Evolutionary conservation across 805 yeast species (phyloP).

Genomic region (Ogataea nitratoaversa): DNA sequence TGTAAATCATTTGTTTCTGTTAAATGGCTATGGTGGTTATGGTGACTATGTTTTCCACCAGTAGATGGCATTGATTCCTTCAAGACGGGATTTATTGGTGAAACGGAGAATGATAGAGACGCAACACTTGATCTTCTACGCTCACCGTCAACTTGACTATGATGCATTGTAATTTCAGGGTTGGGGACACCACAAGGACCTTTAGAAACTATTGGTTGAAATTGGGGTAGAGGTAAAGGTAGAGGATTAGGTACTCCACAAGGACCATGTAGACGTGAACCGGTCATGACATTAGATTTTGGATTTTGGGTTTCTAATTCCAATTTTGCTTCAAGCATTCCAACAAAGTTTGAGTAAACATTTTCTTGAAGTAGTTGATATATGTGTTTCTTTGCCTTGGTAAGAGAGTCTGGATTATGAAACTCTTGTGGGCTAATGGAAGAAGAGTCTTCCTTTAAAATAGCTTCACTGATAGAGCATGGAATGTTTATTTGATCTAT

Average conservation of each 20-base stretch:
- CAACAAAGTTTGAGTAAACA: constrained; percentile 17
- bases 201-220: background rate
- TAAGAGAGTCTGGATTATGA: constrained; percentile 15
- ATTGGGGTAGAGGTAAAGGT: background rate
- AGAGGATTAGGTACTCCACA: constrained; percentile 9
- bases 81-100: too few species aligned
- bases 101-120: too few species aligned
- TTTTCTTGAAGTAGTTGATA: constrained; percentile 20
- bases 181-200: constrained; percentile 15
- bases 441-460: constrained; percentile 23
- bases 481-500: constrained; percentile 49
- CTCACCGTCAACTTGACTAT: constrained; percentile 2
- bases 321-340: constrained; percentile 6
- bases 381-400: constrained; percentile 15
- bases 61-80: too few species aligned
- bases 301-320: constrained; percentile 4
- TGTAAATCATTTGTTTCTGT: too few species aligned
- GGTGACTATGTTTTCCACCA: too few species aligned
- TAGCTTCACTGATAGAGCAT: constrained; percentile 29
- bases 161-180: constrained; percentile 2
- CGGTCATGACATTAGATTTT: background rate
- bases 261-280: constrained; percentile 5
- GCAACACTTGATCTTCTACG: background rate
- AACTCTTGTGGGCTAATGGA: background rate
- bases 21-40: too few species aligned